These are phyloP conservation scores for Aspergillus quadrilineatus DNA, from an alignment of 2,329 filamentous ascomycete species.

Conservation along the genomic window DNA sequence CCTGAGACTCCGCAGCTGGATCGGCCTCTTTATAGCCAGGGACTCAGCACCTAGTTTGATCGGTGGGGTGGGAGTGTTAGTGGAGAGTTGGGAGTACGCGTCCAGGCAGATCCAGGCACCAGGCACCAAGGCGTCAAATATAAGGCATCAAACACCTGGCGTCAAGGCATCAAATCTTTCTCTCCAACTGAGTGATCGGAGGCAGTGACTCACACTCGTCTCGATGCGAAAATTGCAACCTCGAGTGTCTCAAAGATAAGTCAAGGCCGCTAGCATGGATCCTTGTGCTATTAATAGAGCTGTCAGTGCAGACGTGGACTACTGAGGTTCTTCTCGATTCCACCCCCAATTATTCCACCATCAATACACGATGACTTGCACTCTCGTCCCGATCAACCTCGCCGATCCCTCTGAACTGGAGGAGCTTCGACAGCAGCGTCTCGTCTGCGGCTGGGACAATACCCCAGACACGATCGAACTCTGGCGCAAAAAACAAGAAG, in stretches of 20 bases:
- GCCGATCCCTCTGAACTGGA: conserved; percentile 12
- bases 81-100: too few species aligned
- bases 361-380: conserved; percentile 4
- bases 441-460: conserved; percentile 20
- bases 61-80: background rate
- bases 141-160: background rate
- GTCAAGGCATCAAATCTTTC: background rate
- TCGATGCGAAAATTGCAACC: background rate
- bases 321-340: background rate
- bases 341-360: background rate
- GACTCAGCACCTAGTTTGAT: background rate
- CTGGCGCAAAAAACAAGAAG: conserved; percentile 17
- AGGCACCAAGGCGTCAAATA: background rate
- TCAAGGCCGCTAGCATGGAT: background rate
- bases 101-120: background rate
- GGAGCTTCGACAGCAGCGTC: conserved; percentile 18
- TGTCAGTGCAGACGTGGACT: background rate
- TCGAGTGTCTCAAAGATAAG: background rate
- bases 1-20: too few species aligned
- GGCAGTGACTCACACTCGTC: background rate
- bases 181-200: background rate
- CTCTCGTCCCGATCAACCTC: conserved; percentile 20
- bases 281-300: background rate
- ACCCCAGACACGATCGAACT: conserved; percentile 3
- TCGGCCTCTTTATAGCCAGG: too few species aligned